A percentile compares a stretch with the other conserved stretches of the same genome.
Evolutionary conservation across 768 basidiomycete genomes (phyloP).

Genomic region (Suillus tomentosus): DNA sequence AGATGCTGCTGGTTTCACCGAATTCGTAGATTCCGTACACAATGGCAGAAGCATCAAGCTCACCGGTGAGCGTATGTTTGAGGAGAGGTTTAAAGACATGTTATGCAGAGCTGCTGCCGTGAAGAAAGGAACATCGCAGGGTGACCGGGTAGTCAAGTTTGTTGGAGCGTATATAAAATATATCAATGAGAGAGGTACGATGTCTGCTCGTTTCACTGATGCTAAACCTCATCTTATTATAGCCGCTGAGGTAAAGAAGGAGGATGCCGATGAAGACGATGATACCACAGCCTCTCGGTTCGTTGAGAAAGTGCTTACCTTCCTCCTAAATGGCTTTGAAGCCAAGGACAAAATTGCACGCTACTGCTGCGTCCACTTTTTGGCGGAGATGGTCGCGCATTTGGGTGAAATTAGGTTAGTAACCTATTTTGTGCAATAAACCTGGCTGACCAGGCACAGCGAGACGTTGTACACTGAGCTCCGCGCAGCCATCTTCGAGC

Average conservation of each 20-base stretch:
- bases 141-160: conserved; percentile 82
- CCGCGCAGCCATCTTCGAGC: conserved; percentile 63
- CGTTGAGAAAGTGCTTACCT: conserved; percentile 63
- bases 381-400: conserved; percentile 77
- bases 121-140: conserved; percentile 80
- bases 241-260: conserved; percentile 41
- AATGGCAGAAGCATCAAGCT: conserved; percentile 55
- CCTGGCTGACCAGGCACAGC: conserved; percentile 40
- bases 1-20: conserved; percentile 57
- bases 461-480: conserved; percentile 73
- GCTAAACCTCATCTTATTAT: conserved; percentile 1
- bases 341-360: conserved; percentile 89
- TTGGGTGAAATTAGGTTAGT: conserved; percentile 87
- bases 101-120: conserved; percentile 61
- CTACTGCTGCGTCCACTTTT: conserved; percentile 77
- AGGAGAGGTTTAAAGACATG: conserved; percentile 61
- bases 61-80: conserved; percentile 80
- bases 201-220: background rate
- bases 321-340: conserved; percentile 73
- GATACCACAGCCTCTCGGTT: conserved; percentile 74
- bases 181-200: conserved; percentile 73
- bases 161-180: conserved; percentile 76
- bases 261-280: conserved; percentile 51
- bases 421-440: background rate
- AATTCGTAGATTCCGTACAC: conserved; percentile 48